A percentile compares a stretch with the other conserved stretches of the same genome.
Evolutionary conservation across 1,139 yeast species (phyloP).

Genomic region (Pichia sp.): DNA sequence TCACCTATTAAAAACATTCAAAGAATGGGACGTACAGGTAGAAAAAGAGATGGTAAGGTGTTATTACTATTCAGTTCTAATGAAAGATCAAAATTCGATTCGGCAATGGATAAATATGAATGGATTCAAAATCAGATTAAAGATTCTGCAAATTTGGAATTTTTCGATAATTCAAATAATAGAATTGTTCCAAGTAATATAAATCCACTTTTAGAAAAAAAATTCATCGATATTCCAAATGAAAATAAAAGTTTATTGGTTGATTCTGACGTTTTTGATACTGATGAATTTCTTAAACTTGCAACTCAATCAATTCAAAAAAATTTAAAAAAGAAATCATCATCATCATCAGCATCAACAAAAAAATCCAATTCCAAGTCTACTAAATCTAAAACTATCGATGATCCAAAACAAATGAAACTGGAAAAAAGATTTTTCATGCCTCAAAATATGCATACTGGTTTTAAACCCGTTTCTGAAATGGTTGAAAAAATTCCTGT

Average conservation of each 20-base stretch:
- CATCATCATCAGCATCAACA: not conserved
- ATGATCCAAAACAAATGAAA: constrained; percentile 24
- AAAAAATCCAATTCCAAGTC: not conserved
- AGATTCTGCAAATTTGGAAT: constrained; percentile 33
- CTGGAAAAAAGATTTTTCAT: constrained; percentile 49
- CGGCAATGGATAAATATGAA: constrained; percentile 80
- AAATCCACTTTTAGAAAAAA: constrained; percentile 51
- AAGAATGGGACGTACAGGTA: constrained; percentile 97
- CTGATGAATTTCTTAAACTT: constrained; percentile 61
- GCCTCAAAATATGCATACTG: constrained; percentile 74
- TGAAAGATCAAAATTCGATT: constrained; percentile 73
- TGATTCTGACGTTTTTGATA: constrained; percentile 38
- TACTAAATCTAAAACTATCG: not conserved
- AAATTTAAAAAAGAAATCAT: constrained; percentile 18
- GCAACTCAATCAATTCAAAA: constrained; percentile 38
- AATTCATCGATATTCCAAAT: constrained; percentile 58
- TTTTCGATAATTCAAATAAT: constrained; percentile 34
- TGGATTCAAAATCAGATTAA: constrained; percentile 55
- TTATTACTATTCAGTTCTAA: constrained; percentile 70
- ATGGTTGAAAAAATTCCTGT: constrained; percentile 30
- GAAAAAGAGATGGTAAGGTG: constrained; percentile 84
- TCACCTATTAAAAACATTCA: constrained; percentile 93
- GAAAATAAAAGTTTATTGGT: constrained; percentile 43
- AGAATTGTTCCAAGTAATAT: constrained; percentile 58
- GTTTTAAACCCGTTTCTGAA: constrained; percentile 54